A percentile compares a stretch with the other conserved stretches of the same genome.
phyloP scores from a whole-genome alignment of 1,284 basidiomycete species.

The Microbotryomycetes sp. region DNA sequence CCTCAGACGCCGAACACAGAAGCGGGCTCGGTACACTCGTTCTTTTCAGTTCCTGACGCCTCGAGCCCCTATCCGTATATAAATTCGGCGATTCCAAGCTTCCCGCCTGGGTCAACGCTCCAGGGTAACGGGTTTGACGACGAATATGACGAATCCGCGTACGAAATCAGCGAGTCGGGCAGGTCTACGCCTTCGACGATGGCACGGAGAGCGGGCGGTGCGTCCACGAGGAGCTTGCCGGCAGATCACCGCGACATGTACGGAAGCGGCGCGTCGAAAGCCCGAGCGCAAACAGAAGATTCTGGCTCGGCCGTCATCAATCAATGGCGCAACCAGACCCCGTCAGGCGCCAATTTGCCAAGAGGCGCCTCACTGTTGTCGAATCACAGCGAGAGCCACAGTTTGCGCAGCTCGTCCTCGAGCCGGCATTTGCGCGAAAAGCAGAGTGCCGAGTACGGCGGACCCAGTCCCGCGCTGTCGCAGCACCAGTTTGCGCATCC shows the following conservation, averaged over 20 bases:
- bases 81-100: constrained; percentile 15
- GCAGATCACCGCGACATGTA: constrained; percentile 5
- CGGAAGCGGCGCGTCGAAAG: constrained; percentile 44
- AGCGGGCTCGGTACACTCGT: constrained; percentile 16
- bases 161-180: constrained; percentile 23
- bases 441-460: constrained; percentile 33
- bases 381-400: constrained; percentile 14
- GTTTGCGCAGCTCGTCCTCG: constrained; percentile 33
- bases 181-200: constrained; percentile 18
- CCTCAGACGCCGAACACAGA: constrained; percentile 35
- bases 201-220: constrained; percentile 9
- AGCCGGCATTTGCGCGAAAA: constrained; percentile 30
- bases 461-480: neutral
- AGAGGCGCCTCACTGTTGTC: constrained; percentile 20
- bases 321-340: constrained; percentile 33
- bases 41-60: neutral
- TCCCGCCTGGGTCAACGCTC: constrained; percentile 7
- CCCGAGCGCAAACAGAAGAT: constrained; percentile 67
- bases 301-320: constrained; percentile 49
- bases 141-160: constrained; percentile 4
- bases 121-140: constrained; percentile 29
- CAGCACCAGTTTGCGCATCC: constrained; percentile 14
- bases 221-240: constrained; percentile 22
- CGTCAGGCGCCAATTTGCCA: constrained; percentile 16
- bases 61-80: neutral